phyloP scores from a whole-genome alignment of 768 basidiomycete genomes.

The Strobilomyces echinocephalus region DNA sequence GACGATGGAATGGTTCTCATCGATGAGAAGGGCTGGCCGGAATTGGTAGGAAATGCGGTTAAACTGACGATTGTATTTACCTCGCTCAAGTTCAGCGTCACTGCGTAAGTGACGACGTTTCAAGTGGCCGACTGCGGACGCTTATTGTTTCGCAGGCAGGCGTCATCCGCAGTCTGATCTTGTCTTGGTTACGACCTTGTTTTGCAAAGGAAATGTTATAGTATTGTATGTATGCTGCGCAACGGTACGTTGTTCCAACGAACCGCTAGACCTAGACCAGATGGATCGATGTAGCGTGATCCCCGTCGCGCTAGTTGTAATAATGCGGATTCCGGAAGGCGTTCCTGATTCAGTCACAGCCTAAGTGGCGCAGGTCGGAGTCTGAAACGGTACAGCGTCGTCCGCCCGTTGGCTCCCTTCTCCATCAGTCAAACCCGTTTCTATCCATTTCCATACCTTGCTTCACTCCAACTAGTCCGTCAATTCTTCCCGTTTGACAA shows the following conservation, averaged over 20 bases:
- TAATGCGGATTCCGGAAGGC: too few species aligned
- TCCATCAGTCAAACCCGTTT: neutral
- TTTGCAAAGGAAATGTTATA: neutral
- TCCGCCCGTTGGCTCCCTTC: neutral
- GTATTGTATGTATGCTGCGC: neutral
- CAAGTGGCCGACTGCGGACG: slow-evolving; percentile 2
- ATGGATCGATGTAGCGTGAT: too few species aligned
- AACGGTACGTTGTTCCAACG: neutral
- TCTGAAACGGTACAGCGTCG: slow-evolving; percentile 15
- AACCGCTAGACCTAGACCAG: too few species aligned
- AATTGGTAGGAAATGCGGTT: slow-evolving; percentile 31
- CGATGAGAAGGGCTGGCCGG: slow-evolving; percentile 31
- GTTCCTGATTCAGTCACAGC: too few species aligned
- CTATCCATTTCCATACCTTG: neutral
- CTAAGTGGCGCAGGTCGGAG: slow-evolving; percentile 15
- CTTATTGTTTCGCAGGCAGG: slow-evolving; percentile 19
- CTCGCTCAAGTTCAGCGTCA: slow-evolving; percentile 32
- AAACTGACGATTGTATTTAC: slow-evolving; percentile 30
- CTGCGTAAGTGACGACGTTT: slow-evolving; percentile 22
- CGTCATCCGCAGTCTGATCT: slow-evolving; percentile 22
- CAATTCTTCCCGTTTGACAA: neutral
- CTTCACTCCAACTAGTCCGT: neutral
- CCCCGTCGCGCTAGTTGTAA: too few species aligned
- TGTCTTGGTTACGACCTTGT: neutral
- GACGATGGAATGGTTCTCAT: slow-evolving; percentile 30